Base-by-base conservation (phyloP, 2,329 filamentous ascomycete species). In the Chrysoporthe puriensis region DNA sequence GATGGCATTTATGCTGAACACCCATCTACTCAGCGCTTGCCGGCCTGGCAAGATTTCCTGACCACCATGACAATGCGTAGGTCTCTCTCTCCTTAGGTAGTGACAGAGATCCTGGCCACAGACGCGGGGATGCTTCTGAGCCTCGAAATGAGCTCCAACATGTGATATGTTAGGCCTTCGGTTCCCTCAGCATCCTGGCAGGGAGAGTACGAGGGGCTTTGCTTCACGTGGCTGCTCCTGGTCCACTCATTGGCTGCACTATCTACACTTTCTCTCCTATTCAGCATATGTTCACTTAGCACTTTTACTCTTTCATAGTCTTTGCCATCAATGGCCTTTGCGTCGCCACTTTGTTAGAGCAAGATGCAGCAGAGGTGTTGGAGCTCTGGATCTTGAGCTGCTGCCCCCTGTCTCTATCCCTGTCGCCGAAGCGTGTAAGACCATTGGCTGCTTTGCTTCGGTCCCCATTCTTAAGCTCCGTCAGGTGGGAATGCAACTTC, bases 371-470 rank as follows among this genome's bases (percentile, higher is more conserved):
- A 21, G 54, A 57, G 34, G 32, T 40, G 54, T 36, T 57, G 1
- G 6, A 34, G 42, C 9, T n/a, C 21, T 4, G 42, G 4, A 32
- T 32, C 54, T 57, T 42, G 16, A 16, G 26, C 21, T 42, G 14
- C 34, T 21, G 52, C 11, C 16, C 18, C 26, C 18, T 9, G 42
- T 34, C 21, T n/a, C 13, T 16, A 60, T 11, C 59, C 59, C 42
- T 61, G 59, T 48, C 14, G 16, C 16, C 43, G 44, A 58, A 64
- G 18, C 63, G 26, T 64, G 63, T 64, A 64, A 64, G 63, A 64
- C 56, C 52, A 64, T 64, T 64, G 63, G 63, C 36, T 42, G 18
- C n/a, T 48, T 16, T 40, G 43, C 42, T 54, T 11, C 50, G 16
- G 50, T 54, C 42, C 43, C 26, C 16, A n/a, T n/a, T 58, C 26